Evolutionary conservation across 2,329 filamentous ascomycete genomes (phyloP), one percentile per base, ranked within the genome.

Genomic region (Trichoderma koningii): DNA sequence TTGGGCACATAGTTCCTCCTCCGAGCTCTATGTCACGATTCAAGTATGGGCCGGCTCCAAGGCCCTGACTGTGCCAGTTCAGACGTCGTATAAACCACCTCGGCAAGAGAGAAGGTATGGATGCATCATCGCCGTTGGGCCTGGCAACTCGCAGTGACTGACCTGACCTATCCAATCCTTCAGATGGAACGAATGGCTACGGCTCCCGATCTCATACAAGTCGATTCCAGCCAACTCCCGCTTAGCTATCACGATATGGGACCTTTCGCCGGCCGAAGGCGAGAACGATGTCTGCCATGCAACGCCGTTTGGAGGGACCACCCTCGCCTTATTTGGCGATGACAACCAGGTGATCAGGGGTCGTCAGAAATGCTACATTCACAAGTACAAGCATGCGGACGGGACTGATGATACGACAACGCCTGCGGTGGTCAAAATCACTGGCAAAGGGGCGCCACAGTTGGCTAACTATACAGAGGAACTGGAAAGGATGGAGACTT

Each of bases 31-130:
- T 74, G 89, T 96, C 55, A 97, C 93, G 0, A 90, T 89, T 9
- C 95, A 98, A 77, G 85, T 98, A 72, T 99, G 94, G 90, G 92
- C 93, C 14, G 93, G 96, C 72, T 97, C 93, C 30, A 99, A 99
- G 76, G 93, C 94, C 42, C 80, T 99, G 70, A 96, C 93, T 0
- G 91, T 98, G 1, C 91, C 93, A 0, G 85, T 96, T 12, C 94
- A 98, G 76, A 99, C 95, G 3, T 86, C 92, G 26, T 98, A 98
- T 79, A 97, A 93, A 74, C 81, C 92, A 7, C 98, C 99, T 75
- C 92, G 93, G 74, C 85, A 85, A 42, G 87, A 89, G 72, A 80
- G 88, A 78, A 86, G 81, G 82, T 88, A 70, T 60, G 75, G 34
- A 14, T 44, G 14, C 3, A 15, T 15, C 47, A 7, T 52, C 10